Evolutionary conservation across 371 early-diverging fungal genomes (phyloP).

Genomic region (Racocetra persica): DNA sequence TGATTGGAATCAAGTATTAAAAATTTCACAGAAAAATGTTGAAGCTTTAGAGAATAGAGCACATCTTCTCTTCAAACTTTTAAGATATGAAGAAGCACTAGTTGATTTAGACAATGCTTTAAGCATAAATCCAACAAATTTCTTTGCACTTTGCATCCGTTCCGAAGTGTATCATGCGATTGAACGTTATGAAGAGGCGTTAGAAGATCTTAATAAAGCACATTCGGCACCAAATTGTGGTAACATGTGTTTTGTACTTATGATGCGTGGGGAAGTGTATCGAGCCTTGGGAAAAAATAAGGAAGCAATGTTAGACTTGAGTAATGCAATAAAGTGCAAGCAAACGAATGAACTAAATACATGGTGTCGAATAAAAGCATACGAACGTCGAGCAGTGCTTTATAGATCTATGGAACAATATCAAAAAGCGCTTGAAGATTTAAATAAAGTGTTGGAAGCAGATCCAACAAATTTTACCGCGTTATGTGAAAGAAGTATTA

Average conservation of each 20-base stretch:
- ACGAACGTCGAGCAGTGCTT: neutral
- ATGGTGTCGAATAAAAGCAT: neutral
- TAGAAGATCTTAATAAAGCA: neutral
- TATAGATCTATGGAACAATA: neutral
- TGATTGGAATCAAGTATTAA: too few relatives aligned
- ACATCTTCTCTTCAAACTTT: too few relatives aligned
- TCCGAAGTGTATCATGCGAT: neutral
- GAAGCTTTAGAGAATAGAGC: too few relatives aligned
- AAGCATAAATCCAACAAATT: neutral
- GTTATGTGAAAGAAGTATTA: constrained; percentile 35
- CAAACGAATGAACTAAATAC: neutral
- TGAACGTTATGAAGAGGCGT: neutral
- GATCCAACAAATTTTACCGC: constrained; percentile 24
- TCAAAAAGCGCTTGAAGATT: constrained; percentile 23
- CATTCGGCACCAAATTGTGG: neutral
- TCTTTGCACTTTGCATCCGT: neutral
- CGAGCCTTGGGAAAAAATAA: neutral
- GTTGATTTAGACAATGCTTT: neutral
- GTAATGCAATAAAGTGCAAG: neutral
- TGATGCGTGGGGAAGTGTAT: constrained; percentile 17
- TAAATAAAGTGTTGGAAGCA: neutral
- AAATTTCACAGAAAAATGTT: too few relatives aligned
- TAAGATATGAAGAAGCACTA: too few relatives aligned
- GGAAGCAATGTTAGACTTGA: constrained; percentile 24
- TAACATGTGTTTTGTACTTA: neutral